A percentile compares a stretch with the other conserved stretches of the same genome.
phyloP scores from a whole-genome alignment of 2,329 filamentous ascomycete genomes.

The Hypoxylon sp. region DNA sequence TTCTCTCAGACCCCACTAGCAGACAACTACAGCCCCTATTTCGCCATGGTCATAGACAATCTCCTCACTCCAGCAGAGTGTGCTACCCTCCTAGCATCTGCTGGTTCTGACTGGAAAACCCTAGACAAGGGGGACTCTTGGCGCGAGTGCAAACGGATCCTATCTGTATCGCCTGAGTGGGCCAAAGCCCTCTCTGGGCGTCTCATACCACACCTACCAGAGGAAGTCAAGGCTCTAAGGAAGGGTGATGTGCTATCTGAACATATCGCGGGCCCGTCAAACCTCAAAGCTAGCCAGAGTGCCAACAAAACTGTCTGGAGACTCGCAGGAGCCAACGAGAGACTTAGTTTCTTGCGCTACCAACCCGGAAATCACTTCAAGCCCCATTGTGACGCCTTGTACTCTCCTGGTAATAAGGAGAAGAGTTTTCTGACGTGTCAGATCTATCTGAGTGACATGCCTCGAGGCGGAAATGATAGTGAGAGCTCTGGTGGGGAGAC shows the following conservation, averaged over 20 bases:
- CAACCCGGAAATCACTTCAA: constrained; percentile 72
- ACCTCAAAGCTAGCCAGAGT: constrained; percentile 48
- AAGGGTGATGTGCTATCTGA: constrained; percentile 45
- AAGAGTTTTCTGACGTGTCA: constrained; percentile 55
- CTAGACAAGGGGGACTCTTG: constrained; percentile 47
- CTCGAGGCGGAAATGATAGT: constrained; percentile 25
- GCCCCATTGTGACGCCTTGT: constrained; percentile 55
- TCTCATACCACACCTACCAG: constrained; percentile 43
- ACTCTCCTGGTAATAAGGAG: constrained; percentile 44
- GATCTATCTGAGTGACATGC: constrained; percentile 52
- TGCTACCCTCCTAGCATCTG: constrained; percentile 38
- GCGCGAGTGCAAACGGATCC: constrained; percentile 49
- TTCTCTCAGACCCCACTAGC: constrained; percentile 47
- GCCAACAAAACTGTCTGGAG: constrained; percentile 51
- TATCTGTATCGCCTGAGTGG: constrained; percentile 47
- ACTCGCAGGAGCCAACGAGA: constrained; percentile 66
- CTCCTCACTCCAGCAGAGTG: constrained; percentile 48
- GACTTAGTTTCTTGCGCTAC: constrained; percentile 73
- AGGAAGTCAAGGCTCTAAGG: constrained; percentile 44
- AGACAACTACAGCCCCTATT: constrained; percentile 47
- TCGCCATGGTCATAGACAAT: constrained; percentile 51
- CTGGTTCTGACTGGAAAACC: constrained; percentile 46
- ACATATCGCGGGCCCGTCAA: constrained; percentile 44
- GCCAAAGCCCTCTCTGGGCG: constrained; percentile 46
- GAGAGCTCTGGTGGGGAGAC: constrained; percentile 44